Evolutionary conservation across 768 basidiomycete genomes (phyloP).

Genomic region (Xerocomellus amylosporus): DNA sequence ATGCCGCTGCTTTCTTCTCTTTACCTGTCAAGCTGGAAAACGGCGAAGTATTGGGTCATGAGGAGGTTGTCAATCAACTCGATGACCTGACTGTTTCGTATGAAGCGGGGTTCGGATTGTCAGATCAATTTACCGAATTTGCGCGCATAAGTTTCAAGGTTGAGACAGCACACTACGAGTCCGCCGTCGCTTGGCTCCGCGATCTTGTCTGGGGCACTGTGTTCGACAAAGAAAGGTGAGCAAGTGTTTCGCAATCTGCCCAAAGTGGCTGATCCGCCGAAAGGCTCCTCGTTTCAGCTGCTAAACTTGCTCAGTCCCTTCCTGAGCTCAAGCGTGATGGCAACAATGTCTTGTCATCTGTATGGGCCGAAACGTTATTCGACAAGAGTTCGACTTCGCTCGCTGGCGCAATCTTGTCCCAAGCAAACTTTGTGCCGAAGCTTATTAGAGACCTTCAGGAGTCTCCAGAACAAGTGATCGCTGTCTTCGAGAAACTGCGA

Average conservation of each 20-base stretch:
- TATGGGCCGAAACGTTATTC: constrained; percentile 65
- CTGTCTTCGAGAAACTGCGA: constrained; percentile 74
- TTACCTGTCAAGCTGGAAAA: constrained; percentile 71
- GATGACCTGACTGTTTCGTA: constrained; percentile 92
- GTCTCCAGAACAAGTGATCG: constrained; percentile 66
- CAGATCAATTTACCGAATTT: constrained; percentile 67
- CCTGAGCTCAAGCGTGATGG: constrained; percentile 93
- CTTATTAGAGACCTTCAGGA: constrained; percentile 70
- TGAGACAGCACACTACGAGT: constrained; percentile 73
- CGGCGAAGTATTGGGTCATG: constrained; percentile 73
- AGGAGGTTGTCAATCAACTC: constrained; percentile 87
- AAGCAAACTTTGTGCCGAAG: constrained; percentile 76
- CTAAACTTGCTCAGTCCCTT: constrained; percentile 86
- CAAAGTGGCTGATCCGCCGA: constrained; percentile 3
- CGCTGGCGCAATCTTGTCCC: constrained; percentile 64
- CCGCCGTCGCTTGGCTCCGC: constrained; percentile 80
- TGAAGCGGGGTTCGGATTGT: constrained; percentile 64
- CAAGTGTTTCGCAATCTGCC: neutral
- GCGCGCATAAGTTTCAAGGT: constrained; percentile 81
- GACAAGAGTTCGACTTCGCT: constrained; percentile 68
- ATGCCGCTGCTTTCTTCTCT: constrained; percentile 83
- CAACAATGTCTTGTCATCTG: constrained; percentile 68
- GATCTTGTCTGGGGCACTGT: constrained; percentile 74
- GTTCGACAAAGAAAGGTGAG: constrained; percentile 78
- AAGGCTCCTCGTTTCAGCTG: constrained; percentile 79